Conservation (phyloP, 345 rosid species). For the Gossypium thurberi region DNA sequence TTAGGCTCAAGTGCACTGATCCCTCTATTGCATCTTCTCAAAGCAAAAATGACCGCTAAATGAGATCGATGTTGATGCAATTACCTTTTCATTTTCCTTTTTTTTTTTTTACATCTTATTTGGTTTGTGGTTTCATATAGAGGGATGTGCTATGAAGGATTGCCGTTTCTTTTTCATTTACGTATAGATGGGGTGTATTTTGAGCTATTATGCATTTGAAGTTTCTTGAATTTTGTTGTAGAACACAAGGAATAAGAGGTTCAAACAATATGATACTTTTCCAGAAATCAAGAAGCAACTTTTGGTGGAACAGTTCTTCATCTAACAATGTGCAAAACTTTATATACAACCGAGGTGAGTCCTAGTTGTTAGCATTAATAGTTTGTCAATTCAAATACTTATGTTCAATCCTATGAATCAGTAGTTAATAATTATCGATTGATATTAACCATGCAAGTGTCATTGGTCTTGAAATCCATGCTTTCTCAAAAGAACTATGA, state of each 20-base stretch:
- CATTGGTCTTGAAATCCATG: neutral
- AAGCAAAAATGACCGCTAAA: neutral
- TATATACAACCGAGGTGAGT: neutral
- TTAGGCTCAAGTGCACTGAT: neutral
- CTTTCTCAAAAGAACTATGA: neutral
- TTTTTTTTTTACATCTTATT: neutral
- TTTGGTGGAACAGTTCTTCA: neutral
- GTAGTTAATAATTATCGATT: neutral
- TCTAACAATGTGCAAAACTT: neutral
- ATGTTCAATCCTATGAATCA: neutral
- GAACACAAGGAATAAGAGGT: slow-evolving; percentile 6
- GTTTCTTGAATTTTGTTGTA: neutral
- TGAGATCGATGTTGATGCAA: neutral
- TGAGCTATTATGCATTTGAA: neutral
- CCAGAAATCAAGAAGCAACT: neutral
- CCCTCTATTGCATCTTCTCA: neutral
- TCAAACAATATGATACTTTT: slow-evolving; percentile 3
- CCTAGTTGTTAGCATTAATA: neutral
- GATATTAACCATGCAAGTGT: neutral
- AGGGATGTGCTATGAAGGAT: neutral
- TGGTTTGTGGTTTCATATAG: neutral
- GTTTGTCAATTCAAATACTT: neutral
- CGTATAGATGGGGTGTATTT: neutral
- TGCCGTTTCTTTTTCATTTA: neutral
- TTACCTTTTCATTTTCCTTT: neutral